A percentile compares a stretch with the other conserved stretches of the same genome.
phyloP scores from a whole-genome alignment of 495 filamentous ascomycete species.

The Aspergillus sclerotiicarbonarius region DNA sequence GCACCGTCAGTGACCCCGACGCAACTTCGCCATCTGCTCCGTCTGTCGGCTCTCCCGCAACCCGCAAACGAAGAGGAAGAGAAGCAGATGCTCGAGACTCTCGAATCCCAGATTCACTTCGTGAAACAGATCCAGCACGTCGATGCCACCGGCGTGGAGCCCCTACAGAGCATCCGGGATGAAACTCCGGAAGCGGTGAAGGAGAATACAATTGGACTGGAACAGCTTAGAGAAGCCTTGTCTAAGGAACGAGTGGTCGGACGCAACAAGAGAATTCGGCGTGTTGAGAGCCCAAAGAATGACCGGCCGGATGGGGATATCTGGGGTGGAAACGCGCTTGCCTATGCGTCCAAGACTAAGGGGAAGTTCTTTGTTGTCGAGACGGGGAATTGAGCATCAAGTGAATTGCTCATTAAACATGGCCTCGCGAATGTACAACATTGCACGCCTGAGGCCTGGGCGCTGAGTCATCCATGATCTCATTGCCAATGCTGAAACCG shows the following conservation, averaged over 20 bases:
- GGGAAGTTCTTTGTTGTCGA: conserved; percentile 81
- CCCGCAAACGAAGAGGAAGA: conserved; percentile 61
- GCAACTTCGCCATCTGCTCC: conserved; percentile 79
- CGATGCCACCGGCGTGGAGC: conserved; percentile 67
- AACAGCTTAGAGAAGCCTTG: conserved; percentile 50
- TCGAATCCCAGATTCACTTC: conserved; percentile 85
- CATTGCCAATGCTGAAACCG: conserved; percentile 6
- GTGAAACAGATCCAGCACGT: conserved; percentile 80
- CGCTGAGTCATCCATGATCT: conserved; percentile 21
- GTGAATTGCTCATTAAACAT: not conserved
- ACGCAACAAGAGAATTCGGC: conserved; percentile 45
- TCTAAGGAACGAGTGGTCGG: conserved; percentile 54
- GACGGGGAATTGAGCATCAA: conserved; percentile 34
- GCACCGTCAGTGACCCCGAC: conserved; percentile 44
- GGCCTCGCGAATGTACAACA: not conserved
- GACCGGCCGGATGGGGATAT: conserved; percentile 34
- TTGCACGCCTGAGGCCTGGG: not conserved
- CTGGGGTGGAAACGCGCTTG: conserved; percentile 68
- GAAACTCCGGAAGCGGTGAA: conserved; percentile 59
- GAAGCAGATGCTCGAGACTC: conserved; percentile 62
- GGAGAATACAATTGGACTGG: conserved; percentile 54
- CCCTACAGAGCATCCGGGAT: conserved; percentile 76
- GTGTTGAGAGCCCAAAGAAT: conserved; percentile 30
- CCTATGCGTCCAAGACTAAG: conserved; percentile 59
- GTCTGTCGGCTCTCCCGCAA: conserved; percentile 81